A percentile compares a stretch with the other conserved stretches of the same genome.
These are phyloP conservation scores for Lentinula detonsa DNA, from an alignment of 768 basidiomycete genomes.

Conservation along the genomic window DNA sequence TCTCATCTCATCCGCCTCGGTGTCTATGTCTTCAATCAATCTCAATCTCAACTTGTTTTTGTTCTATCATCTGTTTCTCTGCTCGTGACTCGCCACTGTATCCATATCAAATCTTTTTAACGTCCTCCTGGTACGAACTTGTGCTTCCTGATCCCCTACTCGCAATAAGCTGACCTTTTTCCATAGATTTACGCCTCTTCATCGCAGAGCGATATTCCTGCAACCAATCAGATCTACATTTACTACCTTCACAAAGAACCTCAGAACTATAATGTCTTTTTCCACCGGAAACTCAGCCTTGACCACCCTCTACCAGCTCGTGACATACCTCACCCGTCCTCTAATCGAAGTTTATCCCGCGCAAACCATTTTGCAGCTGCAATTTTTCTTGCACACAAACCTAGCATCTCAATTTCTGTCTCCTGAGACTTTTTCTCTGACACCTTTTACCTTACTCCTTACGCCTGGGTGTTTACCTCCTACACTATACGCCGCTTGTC, in stretches of 20 bases:
- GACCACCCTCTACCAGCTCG: neutral
- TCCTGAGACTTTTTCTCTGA: neutral
- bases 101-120: neutral
- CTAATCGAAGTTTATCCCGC: neutral
- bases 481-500: slow-evolving; percentile 6
- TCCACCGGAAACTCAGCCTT: neutral
- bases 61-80: neutral
- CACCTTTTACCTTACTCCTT: slow-evolving; percentile 3
- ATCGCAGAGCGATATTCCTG: slow-evolving; percentile 1
- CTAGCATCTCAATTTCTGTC: neutral
- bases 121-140: neutral
- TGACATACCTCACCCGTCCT: slow-evolving; percentile 3
- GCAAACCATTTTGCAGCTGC: neutral
- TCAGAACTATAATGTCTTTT: neutral
- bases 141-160: no score
- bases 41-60: neutral
- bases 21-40: neutral
- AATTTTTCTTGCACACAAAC: neutral
- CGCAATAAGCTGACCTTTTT: neutral
- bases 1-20: slow-evolving; percentile 1
- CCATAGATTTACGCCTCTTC: neutral
- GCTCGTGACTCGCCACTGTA: slow-evolving; percentile 1
- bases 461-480: neutral
- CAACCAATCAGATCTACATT: neutral
- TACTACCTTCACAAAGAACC: neutral